Percentiles rank a stretch among this genome's conserved stretches.
Conservation (phyloP, 2,329 filamentous ascomycete species). For the Calonectria pauciramosa region DNA sequence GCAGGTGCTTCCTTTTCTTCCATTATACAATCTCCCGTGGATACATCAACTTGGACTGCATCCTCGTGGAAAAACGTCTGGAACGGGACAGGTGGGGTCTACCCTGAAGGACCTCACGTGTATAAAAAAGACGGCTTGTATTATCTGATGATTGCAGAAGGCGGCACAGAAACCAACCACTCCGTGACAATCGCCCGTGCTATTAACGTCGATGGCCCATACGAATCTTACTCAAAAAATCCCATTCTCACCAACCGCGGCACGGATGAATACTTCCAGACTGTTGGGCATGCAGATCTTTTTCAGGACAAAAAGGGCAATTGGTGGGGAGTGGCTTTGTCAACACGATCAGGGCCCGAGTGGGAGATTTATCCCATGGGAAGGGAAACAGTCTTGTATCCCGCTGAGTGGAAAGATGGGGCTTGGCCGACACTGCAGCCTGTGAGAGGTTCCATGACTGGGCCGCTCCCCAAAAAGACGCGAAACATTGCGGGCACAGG, state of each 20-base stretch:
- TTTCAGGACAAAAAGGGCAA: slow-evolving; percentile 59
- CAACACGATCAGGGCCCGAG: slow-evolving; percentile 55
- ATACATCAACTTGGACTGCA: not conserved
- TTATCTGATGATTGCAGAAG: slow-evolving; percentile 65
- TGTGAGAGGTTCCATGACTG: slow-evolving; percentile 45
- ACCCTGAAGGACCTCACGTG: slow-evolving; percentile 55
- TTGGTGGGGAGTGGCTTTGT: slow-evolving; percentile 61
- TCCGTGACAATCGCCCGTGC: slow-evolving; percentile 59
- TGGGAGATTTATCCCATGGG: slow-evolving; percentile 65
- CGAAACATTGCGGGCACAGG: slow-evolving; percentile 7
- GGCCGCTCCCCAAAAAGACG: slow-evolving; percentile 40
- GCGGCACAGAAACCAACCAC: slow-evolving; percentile 59
- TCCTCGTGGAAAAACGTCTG: slow-evolving; percentile 47
- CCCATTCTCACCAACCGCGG: slow-evolving; percentile 59
- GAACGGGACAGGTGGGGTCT: slow-evolving; percentile 58
- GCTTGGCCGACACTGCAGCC: slow-evolving; percentile 59
- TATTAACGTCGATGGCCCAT: slow-evolving; percentile 56
- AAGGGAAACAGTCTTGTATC: slow-evolving; percentile 63
- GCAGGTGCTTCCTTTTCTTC: not conserved
- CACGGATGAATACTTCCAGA: slow-evolving; percentile 57
- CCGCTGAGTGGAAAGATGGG: slow-evolving; percentile 61
- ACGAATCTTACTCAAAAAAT: slow-evolving; percentile 56
- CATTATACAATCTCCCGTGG: not conserved
- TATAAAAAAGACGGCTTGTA: slow-evolving; percentile 60
- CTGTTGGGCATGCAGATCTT: slow-evolving; percentile 60